Evolutionary conservation across 805 yeast genomes (phyloP), one percentile per base, ranked within the genome.

Genomic region (Pichia nakasei): DNA sequence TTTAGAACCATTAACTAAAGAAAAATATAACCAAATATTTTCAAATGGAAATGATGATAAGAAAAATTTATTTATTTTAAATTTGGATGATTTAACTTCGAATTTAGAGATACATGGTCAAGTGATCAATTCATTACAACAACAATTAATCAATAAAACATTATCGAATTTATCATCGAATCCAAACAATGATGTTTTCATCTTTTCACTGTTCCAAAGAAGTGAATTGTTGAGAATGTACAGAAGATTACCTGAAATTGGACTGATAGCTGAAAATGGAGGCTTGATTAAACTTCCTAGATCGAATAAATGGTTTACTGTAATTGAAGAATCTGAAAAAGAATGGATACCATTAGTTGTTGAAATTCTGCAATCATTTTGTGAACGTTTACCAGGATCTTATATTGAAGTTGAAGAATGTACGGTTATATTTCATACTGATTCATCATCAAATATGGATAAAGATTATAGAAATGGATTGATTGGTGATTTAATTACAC

Each of bases 201-300:
- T 89, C 3, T 70, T 83, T 44, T 80, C 88, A 50, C 75, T 77
- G 37, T 73, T 80, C 55, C 79, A 78, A 42, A 70, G 82, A 47
- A 61, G 70, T 2, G 85, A 80, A 35, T 64, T 89, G 56, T 85
- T 82, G 48, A 69, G 85, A 43, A 64, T 78, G 42, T 88, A 81
- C 64, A 70, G 82, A 18, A 73, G 86, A 51, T 72, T 78, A 4
- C 76, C 82, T 1, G 76, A 76, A 35, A 56, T 89, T 26, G 97
- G 97, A 0, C 67, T 91, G 42, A 79, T 91, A 49, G 95, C 96
- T 1, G 97, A 89, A 61, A 81, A 82, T 57, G 97, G 97, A 32
- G 94, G 87, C 0, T 86, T 75, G 54, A 70, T 91, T 29, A 80
- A 75, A 58, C 55, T 77, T 18, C 72, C 73, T 15, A 70, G 75